These are phyloP conservation scores for Reticulascus tulasneorum DNA, from an alignment of 2,329 filamentous ascomycete genomes.

Conservation along the genomic window DNA sequence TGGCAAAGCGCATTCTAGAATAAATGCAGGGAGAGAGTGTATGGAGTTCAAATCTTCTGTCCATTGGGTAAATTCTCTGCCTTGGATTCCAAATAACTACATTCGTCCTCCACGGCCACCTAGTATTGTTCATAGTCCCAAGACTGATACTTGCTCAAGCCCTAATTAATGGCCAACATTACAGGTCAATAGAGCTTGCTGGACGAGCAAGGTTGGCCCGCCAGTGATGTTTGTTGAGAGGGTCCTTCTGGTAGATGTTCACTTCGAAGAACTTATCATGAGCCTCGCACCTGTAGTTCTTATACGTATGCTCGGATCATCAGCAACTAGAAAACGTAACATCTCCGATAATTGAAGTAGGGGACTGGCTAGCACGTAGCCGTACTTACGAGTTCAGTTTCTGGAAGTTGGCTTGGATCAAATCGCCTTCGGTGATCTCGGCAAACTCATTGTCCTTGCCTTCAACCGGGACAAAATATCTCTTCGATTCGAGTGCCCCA, in stretches of 20 bases:
- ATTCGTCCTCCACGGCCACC: too few relatives aligned
- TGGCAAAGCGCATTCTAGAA: too few relatives aligned
- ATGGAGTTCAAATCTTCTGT: too few relatives aligned
- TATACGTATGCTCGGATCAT: slow-evolving; percentile 28
- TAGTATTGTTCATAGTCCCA: too few relatives aligned
- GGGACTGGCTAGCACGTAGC: not conserved
- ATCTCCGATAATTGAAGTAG: not conserved
- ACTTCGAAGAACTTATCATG: slow-evolving; percentile 46
- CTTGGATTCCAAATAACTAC: too few relatives aligned
- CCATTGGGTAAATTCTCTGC: too few relatives aligned
- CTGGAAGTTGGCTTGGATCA: slow-evolving; percentile 38
- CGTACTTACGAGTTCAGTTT: slow-evolving; percentile 38
- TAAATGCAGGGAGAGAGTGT: too few relatives aligned
- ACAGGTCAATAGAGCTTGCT: slow-evolving; percentile 32
- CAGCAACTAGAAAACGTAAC: not conserved
- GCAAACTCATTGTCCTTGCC: slow-evolving; percentile 19
- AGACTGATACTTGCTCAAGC: not conserved
- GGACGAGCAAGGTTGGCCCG: slow-evolving; percentile 37
- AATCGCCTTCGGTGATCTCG: slow-evolving; percentile 30
- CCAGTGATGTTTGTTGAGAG: slow-evolving; percentile 41
- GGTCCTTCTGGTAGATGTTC: slow-evolving; percentile 45
- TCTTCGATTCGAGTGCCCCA: slow-evolving; percentile 36
- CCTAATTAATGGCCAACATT: slow-evolving; percentile 2
- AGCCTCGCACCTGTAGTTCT: slow-evolving; percentile 39
- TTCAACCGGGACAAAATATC: slow-evolving; percentile 32